Conservation (phyloP, 2,329 filamentous ascomycete genomes). For the Stagonosporopsis tanaceti region DNA sequence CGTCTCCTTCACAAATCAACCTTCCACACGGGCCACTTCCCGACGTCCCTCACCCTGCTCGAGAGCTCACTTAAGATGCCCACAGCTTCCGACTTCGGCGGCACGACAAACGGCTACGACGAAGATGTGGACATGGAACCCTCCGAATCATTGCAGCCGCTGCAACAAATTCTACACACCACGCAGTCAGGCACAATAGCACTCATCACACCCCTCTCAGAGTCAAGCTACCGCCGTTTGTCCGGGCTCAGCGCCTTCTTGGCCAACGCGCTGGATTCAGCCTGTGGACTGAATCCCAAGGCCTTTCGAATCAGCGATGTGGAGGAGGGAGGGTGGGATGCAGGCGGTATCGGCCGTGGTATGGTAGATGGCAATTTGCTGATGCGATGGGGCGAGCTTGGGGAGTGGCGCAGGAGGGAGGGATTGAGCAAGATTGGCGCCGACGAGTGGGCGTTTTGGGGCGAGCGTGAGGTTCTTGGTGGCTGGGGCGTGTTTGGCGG, state of each 20-base stretch:
- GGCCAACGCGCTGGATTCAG: slow-evolving; percentile 75
- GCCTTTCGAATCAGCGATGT: slow-evolving; percentile 71
- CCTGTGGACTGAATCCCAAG: slow-evolving; percentile 83
- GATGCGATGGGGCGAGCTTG: slow-evolving; percentile 76
- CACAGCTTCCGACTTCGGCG: slow-evolving; percentile 35
- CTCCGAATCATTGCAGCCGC: slow-evolving; percentile 13
- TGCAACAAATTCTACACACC: slow-evolving; percentile 46
- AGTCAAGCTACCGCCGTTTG: slow-evolving; percentile 83
- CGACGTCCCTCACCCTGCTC: slow-evolving; percentile 77
- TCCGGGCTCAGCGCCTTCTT: slow-evolving; percentile 83
- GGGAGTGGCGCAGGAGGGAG: slow-evolving; percentile 74
- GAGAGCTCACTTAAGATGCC: slow-evolving; percentile 67
- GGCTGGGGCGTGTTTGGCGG: slow-evolving; percentile 66
- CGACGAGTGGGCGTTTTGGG: slow-evolving; percentile 71
- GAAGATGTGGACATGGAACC: slow-evolving; percentile 42
- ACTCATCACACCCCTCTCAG: slow-evolving; percentile 77
- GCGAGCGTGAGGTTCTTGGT: slow-evolving; percentile 71
- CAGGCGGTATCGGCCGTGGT: slow-evolving; percentile 62
- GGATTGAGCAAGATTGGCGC: slow-evolving; percentile 77
- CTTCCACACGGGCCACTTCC: slow-evolving; percentile 84
- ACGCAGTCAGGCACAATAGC: slow-evolving; percentile 75
- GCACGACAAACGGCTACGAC: slow-evolving; percentile 37
- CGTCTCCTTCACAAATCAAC: slow-evolving; percentile 85
- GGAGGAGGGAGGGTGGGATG: slow-evolving; percentile 44
- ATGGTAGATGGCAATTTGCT: slow-evolving; percentile 83